Base-by-base conservation (phyloP, 2,329 filamentous ascomycete species). In the Sporothrix schenckii region DNA sequence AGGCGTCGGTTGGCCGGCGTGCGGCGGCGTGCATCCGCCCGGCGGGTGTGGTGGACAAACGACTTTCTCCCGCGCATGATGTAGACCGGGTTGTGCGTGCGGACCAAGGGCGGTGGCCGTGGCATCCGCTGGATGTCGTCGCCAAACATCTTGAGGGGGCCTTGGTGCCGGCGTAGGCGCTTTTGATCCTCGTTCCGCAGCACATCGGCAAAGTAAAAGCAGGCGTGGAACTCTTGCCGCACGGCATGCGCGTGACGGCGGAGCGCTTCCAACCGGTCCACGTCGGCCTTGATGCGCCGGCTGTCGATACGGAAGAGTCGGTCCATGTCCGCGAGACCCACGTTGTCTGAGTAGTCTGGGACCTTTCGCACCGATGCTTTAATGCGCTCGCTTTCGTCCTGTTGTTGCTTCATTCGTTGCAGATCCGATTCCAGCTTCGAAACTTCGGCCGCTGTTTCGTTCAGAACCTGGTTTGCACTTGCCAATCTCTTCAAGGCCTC, bases 121-220 rank as follows among this genome's bases (percentile, higher is more conserved):
- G 54, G 67, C 27, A 69, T 53, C 3, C 19, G 19, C 67, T 69
- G 67, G 19, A 69, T n/a, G n/a, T 30, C 56, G 13, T 61, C 54
- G 47, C 67, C 56, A 1, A 56, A 56, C 9, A 39, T 21, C 9
- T 44, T 10, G 34, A 34, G 5, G 27, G 27, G 27, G 27, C 27
- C 27, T 5, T 30, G 27, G 34, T 9, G 6, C 34, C 7, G 34
- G 34, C 34, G 4, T 9, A 34, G 34, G 34, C 34, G 34, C 34
- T 34, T 34, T 9, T 34, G 34, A 7, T 39, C 21, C 56, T 14
- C 19, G 56, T 60, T n/a, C 34, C 56, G 34, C 34, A 60, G 10
- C 2, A 3, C 19, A 13, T 60, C 34, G 2, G 21, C 9, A 47
- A 61, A 24, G 11, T 19, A 34, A 21, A 47, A 63, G 2, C 24